Percentiles rank a stretch among this genome's conserved stretches.
Evolutionary conservation across 2,329 filamentous ascomycete genomes (phyloP).

Genomic region (Hypoxylon sp.): DNA sequence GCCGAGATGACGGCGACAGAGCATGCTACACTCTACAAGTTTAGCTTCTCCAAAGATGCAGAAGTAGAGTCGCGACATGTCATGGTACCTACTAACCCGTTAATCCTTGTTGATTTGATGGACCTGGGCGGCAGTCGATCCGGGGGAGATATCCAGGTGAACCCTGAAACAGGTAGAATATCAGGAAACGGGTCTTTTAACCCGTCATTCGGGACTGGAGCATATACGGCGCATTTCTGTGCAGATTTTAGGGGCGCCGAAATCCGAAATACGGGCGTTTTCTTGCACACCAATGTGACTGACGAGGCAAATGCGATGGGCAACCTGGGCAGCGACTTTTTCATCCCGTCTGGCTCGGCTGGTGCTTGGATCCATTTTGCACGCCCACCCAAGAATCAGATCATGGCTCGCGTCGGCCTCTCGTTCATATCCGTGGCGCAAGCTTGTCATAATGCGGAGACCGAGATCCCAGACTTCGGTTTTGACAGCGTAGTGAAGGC

Average conservation of each 20-base stretch:
- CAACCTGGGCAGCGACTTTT: constrained; percentile 52
- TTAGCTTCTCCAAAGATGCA: constrained; percentile 64
- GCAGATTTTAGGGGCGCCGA: constrained; percentile 70
- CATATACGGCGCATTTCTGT: constrained; percentile 72
- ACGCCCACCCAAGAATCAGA: constrained; percentile 59
- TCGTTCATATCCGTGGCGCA: constrained; percentile 78
- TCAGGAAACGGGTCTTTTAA: constrained; percentile 71
- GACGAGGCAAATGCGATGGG: constrained; percentile 48
- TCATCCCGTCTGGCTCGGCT: constrained; percentile 56
- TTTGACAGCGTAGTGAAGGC: constrained; percentile 70
- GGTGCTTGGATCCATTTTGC: constrained; percentile 77
- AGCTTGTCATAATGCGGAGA: constrained; percentile 78
- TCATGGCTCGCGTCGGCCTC: constrained; percentile 78
- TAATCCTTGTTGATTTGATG: constrained; percentile 72
- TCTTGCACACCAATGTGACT: constrained; percentile 64
- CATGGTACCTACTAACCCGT: constrained; percentile 61
- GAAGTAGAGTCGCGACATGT: constrained; percentile 45
- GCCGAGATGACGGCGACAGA: constrained; percentile 74
- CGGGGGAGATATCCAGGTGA: constrained; percentile 66
- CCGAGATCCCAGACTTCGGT: constrained; percentile 75
- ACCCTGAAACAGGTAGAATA: constrained; percentile 67
- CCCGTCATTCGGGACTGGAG: constrained; percentile 73
- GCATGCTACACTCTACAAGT: constrained; percentile 72
- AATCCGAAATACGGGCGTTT: constrained; percentile 71
- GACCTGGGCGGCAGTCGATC: constrained; percentile 68